These are phyloP conservation scores for Ophiocytium majus DNA, from an alignment of 352 stramenopile genomes.

Conservation along the genomic window DNA sequence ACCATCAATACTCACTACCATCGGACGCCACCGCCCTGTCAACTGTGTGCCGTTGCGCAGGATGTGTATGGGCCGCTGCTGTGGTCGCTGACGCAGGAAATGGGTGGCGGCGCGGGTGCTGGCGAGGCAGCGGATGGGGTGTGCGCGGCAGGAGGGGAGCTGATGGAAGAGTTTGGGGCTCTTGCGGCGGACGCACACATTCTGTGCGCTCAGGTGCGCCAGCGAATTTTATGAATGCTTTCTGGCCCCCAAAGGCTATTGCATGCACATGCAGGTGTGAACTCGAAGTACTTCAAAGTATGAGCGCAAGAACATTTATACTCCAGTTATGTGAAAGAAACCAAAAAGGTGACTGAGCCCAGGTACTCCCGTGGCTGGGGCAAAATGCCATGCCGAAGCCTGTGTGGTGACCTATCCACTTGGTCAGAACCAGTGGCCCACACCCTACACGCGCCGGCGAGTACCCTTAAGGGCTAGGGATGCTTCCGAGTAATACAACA, in stretches of 20 bases:
- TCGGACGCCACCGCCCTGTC: not conserved
- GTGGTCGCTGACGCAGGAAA: not conserved
- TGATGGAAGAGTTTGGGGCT: constrained; percentile 43
- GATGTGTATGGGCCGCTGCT: not conserved
- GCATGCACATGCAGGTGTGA: not conserved
- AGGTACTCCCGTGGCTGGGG: too few relatives aligned
- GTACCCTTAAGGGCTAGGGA: too few relatives aligned
- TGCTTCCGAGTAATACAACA: too few relatives aligned
- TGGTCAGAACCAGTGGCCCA: too few relatives aligned
- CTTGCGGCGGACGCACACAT: constrained; percentile 39
- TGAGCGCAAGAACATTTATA: too few relatives aligned
- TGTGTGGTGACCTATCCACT: too few relatives aligned
- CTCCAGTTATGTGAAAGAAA: too few relatives aligned
- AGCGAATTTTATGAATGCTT: too few relatives aligned
- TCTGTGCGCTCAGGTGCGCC: constrained; percentile 20
- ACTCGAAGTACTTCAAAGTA: not conserved
- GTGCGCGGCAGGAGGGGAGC: constrained; percentile 5
- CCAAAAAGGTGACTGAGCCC: too few relatives aligned
- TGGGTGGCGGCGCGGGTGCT: not conserved
- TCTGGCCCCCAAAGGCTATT: constrained; percentile 26
- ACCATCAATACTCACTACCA: too few relatives aligned
- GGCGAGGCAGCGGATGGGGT: not conserved
- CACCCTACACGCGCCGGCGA: too few relatives aligned
- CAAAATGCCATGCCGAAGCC: too few relatives aligned
- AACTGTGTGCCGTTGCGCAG: not conserved